These are phyloP conservation scores for Petasospora rhodanensis DNA, from an alignment of 1,139 yeast species.

Conservation along the genomic window DNA sequence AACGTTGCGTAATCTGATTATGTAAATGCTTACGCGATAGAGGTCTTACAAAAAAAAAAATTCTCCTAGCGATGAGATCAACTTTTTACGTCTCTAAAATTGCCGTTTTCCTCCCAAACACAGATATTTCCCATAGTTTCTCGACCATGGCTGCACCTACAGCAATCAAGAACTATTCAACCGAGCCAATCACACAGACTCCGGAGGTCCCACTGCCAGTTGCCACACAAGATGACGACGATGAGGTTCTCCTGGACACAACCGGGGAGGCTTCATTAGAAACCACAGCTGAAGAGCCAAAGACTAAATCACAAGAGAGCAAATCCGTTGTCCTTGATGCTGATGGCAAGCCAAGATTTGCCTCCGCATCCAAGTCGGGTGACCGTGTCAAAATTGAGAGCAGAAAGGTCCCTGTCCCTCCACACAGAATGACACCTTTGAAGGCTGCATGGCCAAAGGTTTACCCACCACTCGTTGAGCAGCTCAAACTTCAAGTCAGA, in stretches of 20 bases:
- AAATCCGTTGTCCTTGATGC: constrained; percentile 72
- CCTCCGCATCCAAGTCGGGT: constrained; percentile 64
- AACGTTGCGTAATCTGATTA: too few relatives aligned
- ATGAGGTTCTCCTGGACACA: constrained; percentile 70
- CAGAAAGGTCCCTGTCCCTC: constrained; percentile 91
- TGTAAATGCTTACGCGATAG: too few relatives aligned
- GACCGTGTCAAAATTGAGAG: constrained; percentile 75
- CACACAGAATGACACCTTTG: constrained; percentile 93
- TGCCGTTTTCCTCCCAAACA: too few relatives aligned
- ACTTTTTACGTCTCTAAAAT: too few relatives aligned
- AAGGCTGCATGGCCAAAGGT: constrained; percentile 88
- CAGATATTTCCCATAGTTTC: too few relatives aligned
- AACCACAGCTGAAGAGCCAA: constrained; percentile 13
- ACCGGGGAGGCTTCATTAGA: constrained; percentile 32
- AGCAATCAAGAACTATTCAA: constrained; percentile 31
- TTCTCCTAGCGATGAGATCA: constrained; percentile 7
- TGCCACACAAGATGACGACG: constrained; percentile 38
- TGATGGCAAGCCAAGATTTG: constrained; percentile 84
- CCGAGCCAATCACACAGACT: too few relatives aligned
- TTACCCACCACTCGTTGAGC: constrained; percentile 94
- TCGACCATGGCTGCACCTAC: constrained; percentile 89
- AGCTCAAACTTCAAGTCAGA: constrained; percentile 88
- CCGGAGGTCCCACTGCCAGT: constrained; percentile 15
- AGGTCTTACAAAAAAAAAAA: constrained; percentile 1
- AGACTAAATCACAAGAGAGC: constrained; percentile 30